These are phyloP conservation scores for Helianthus tuberosus DNA, from an alignment of 129 eudicot genomes.

Conservation along the genomic window DNA sequence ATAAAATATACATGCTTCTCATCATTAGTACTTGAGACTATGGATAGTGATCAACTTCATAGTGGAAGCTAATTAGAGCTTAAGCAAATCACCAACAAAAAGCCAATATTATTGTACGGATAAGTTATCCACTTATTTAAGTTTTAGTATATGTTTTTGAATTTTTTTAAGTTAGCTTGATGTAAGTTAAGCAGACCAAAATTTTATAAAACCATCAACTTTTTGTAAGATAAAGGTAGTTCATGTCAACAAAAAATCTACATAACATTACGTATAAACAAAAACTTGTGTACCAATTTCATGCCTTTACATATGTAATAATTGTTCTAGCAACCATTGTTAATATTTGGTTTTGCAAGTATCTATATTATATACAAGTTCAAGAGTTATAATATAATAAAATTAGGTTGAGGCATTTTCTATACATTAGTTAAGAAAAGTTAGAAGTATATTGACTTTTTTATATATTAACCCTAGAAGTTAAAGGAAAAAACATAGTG, in stretches of 20 bases:
- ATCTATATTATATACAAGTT: neutral
- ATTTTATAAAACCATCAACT: neutral
- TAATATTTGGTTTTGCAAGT: too few species aligned
- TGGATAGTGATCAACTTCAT: slow-evolving; percentile 14
- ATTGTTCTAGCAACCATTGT: too few species aligned
- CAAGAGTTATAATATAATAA: neutral
- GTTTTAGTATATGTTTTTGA: neutral
- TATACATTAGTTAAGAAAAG: neutral
- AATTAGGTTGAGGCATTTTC: neutral
- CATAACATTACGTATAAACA: too few species aligned
- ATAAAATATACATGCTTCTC: neutral
- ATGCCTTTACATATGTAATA: too few species aligned
- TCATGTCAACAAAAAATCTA: too few species aligned
- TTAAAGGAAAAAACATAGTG: neutral
- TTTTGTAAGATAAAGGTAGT: neutral
- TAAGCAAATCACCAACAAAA: neutral
- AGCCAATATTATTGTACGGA: too few species aligned
- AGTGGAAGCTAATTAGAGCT: neutral
- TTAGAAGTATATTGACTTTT: neutral
- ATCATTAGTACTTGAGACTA: slow-evolving; percentile 11
- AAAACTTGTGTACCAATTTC: too few species aligned
- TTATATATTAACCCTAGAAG: neutral
- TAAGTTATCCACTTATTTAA: too few species aligned
- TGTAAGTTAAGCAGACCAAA: neutral
- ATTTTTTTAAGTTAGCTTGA: neutral